Base-by-base conservation (phyloP, 2,329 filamentous ascomycete species). In the Chaetomiaceae sp. region DNA sequence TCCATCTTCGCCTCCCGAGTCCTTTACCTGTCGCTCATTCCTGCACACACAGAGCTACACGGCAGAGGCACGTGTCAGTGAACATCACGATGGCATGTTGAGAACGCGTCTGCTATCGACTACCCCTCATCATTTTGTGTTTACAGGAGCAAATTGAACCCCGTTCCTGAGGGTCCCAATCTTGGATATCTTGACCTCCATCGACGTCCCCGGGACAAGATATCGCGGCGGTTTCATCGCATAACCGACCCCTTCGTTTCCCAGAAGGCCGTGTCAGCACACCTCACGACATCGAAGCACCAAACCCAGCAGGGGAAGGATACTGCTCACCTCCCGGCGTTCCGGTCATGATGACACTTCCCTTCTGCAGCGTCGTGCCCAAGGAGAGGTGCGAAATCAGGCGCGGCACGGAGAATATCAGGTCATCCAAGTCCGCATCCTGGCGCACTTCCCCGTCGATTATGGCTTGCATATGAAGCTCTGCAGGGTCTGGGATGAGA, bases 291-390 rank as follows among this genome's bases (percentile, higher is more conserved):
- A n/a, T n/a, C n/a, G n/a, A n/a, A n/a, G n/a, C n/a, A n/a, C n/a
- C n/a, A n/a, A n/a, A n/a, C n/a, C n/a, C n/a, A n/a, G n/a, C n/a
- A n/a, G n/a, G n/a, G n/a, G n/a, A n/a, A n/a, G n/a, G n/a, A n/a
- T n/a, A n/a, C n/a, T n/a, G n/a, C n/a, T n/a, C n/a, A n/a, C 37
- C 37, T n/a, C 6, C 5, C 15, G 47, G 47, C 4, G 47, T 50
- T 15, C 47, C 47, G 9, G 47, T 43, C 47, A 34, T 27, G 29
- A 50, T 50, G 29, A 50, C 20, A 7, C 27, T 50, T 2, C 47
- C 47, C 31, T n/a, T 34, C 7, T 29, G 29, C 19, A 50, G 47
- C 19, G 47, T 50, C 8, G 47, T 50, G 15, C 47, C 47, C 8
- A 29, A 27, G 38, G 27, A 34, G 20, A 42, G 38, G 17, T 34